phyloP scores from a whole-genome alignment of 306 rosid species.

The Fagus crenata region DNA sequence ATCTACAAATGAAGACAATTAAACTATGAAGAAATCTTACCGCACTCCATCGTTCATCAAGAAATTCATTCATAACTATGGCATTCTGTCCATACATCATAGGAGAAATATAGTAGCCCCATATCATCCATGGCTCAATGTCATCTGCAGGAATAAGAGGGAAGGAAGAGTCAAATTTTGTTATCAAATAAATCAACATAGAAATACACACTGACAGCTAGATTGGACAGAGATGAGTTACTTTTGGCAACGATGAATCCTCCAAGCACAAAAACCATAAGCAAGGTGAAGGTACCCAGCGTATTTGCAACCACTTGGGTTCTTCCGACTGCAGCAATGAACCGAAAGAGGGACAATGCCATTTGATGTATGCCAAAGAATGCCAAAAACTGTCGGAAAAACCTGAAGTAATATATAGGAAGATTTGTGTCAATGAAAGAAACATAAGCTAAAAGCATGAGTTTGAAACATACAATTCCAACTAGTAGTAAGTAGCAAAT shows the following conservation, averaged over 20 bases:
- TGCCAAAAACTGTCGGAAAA: slow-evolving; percentile 55
- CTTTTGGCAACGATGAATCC: slow-evolving; percentile 61
- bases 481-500: not conserved
- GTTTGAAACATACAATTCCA: not conserved
- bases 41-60: slow-evolving; percentile 69
- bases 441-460: slow-evolving; percentile 30
- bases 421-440: not conserved
- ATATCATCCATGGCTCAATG: slow-evolving; percentile 65
- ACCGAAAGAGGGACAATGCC: slow-evolving; percentile 64
- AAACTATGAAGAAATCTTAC: slow-evolving; percentile 34
- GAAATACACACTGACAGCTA: not conserved
- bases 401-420: slow-evolving; percentile 34
- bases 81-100: slow-evolving; percentile 94
- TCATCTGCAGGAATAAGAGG: slow-evolving; percentile 44
- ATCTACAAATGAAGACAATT: not conserved
- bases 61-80: slow-evolving; percentile 72
- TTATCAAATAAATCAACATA: not conserved
- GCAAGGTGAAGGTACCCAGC: slow-evolving; percentile 48
- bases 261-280: slow-evolving; percentile 54
- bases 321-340: slow-evolving; percentile 61
- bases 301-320: slow-evolving; percentile 47
- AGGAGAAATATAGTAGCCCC: slow-evolving; percentile 80
- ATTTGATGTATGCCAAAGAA: slow-evolving; percentile 63
- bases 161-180: not conserved
- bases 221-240: slow-evolving; percentile 12